Evolutionary conservation across 2,329 filamentous ascomycete genomes (phyloP).

Genomic region (Phaeophleospora eucalypticola): DNA sequence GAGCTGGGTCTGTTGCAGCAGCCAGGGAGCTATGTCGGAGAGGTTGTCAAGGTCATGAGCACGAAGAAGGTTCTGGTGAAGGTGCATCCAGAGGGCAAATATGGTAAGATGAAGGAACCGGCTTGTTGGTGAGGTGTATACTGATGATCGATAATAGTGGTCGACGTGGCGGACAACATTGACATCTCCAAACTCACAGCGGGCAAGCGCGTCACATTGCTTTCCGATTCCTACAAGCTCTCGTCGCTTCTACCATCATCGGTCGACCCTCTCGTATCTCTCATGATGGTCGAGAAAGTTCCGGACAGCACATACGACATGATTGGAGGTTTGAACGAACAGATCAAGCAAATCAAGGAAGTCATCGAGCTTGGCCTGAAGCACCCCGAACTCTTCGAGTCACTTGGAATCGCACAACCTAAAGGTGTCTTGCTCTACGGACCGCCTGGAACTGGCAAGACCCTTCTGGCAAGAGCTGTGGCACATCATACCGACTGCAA

Average conservation of each 20-base stretch:
- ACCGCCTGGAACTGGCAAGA: constrained; percentile 95
- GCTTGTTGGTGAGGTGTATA: background rate
- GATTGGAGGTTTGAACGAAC: constrained; percentile 97
- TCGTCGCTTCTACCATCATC: constrained; percentile 98
- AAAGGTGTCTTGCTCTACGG: constrained; percentile 97
- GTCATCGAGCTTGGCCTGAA: constrained; percentile 98
- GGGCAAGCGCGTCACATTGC: constrained; percentile 92
- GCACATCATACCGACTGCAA: constrained; percentile 99
- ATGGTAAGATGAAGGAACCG: constrained; percentile 60
- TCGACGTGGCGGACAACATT: constrained; percentile 90
- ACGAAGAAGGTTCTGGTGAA: constrained; percentile 99
- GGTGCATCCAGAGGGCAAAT: constrained; percentile 99
- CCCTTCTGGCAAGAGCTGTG: constrained; percentile 86
- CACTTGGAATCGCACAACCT: constrained; percentile 95
- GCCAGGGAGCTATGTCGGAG: constrained; percentile 94
- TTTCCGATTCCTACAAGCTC: constrained; percentile 97
- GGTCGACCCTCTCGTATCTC: constrained; percentile 93
- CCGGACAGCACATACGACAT: constrained; percentile 99
- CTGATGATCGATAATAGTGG: constrained; percentile 57
- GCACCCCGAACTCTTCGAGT: constrained; percentile 97
- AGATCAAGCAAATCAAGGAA: constrained; percentile 99
- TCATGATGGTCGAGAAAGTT: constrained; percentile 99
- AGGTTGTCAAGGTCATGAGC: constrained; percentile 99
- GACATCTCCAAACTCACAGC: constrained; percentile 94
- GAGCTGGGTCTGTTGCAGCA: constrained; percentile 95